Percentiles rank a stretch among this genome's conserved stretches.
Evolutionary conservation across 495 filamentous ascomycete species (phyloP).

Genomic region (Trichoderma reesei): DNA sequence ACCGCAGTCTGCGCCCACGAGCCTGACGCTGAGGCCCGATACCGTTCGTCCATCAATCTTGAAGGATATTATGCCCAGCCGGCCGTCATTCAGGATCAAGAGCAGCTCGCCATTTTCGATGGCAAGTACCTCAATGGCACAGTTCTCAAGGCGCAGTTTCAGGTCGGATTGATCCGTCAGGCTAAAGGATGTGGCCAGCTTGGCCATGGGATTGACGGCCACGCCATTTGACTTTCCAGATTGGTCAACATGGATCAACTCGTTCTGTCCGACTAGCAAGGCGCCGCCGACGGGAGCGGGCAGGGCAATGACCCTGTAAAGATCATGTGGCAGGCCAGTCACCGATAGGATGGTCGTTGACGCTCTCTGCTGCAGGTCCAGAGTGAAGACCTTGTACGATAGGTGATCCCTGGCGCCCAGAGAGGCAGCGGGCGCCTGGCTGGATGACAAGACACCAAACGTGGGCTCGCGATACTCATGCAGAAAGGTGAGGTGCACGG

Average conservation of each 20-base stretch:
- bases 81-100: slow-evolving; percentile 69
- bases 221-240: slow-evolving; percentile 87
- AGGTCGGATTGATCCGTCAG: slow-evolving; percentile 81
- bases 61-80: slow-evolving; percentile 68
- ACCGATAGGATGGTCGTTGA: slow-evolving; percentile 90
- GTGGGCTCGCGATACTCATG: slow-evolving; percentile 96
- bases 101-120: slow-evolving; percentile 70
- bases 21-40: slow-evolving; percentile 64
- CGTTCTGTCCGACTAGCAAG: slow-evolving; percentile 76
- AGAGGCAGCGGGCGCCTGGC: slow-evolving; percentile 56
- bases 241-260: slow-evolving; percentile 93
- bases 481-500: slow-evolving; percentile 85
- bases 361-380: slow-evolving; percentile 87
- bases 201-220: slow-evolving; percentile 85
- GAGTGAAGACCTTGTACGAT: slow-evolving; percentile 85
- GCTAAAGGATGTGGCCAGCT: slow-evolving; percentile 63
- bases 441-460: slow-evolving; percentile 84
- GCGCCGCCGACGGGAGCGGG: slow-evolving; percentile 81
- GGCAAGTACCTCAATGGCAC: slow-evolving; percentile 63
- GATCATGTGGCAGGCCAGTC: slow-evolving; percentile 73
- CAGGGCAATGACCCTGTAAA: slow-evolving; percentile 75
- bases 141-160: slow-evolving; percentile 71
- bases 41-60: slow-evolving; percentile 87
- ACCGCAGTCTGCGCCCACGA: slow-evolving; percentile 49
- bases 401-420: slow-evolving; percentile 78